Base-by-base conservation (phyloP, 2,329 filamentous ascomycete genomes). In the Huntiella bhutanensis region DNA sequence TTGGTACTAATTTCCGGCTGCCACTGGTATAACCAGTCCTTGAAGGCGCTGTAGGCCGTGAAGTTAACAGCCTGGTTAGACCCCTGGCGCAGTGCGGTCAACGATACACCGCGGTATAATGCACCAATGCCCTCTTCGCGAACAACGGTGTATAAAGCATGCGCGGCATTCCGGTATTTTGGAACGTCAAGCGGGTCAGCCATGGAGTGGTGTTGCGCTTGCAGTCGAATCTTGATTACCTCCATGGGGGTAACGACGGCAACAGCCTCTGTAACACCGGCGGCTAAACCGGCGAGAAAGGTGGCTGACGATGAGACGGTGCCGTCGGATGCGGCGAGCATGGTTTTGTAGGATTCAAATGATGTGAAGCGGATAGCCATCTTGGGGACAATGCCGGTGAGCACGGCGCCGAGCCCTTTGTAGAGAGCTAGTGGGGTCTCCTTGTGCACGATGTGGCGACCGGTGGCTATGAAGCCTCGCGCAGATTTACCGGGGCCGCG, bases 331-430 rank as follows among this genome's bases (percentile, higher is more conserved):
- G 84, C 70, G 38, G 83, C 77, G 17, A 95, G 69, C 51, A 81
- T 51, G 59, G 85, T 77, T 73, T 96, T 96, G 66, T 96, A 98
- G 60, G 75, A 77, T 63, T 96, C 91, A 64, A 96, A 98, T 47
- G 84, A 93, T 41, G 88, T 94, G 66, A 98, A 98, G 35, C 91
- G 83, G 61, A 96, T 98, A 51, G 91, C 91, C 91, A 98, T 98
- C 66, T 98, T 98, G 47, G 91, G 91, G 16, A 98, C 77, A 61
- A 98, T 98, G 54, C 91, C 91, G 17, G 87, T 95, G 49, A 96
- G 63, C 37, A 98, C 91, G 47, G 91, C 91, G 51, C 91, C 91
- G n/a, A 98, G 75, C 54, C 91, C 91, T 69, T 98, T 98, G 73
- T 98, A 98, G 49, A 98, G 68, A 52, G 82, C 91, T 33, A 98